Percentiles rank a stretch among this genome's conserved stretches.
phyloP scores from a whole-genome alignment of 495 filamentous ascomycete species.

The Annulohypoxylon moriforme region DNA sequence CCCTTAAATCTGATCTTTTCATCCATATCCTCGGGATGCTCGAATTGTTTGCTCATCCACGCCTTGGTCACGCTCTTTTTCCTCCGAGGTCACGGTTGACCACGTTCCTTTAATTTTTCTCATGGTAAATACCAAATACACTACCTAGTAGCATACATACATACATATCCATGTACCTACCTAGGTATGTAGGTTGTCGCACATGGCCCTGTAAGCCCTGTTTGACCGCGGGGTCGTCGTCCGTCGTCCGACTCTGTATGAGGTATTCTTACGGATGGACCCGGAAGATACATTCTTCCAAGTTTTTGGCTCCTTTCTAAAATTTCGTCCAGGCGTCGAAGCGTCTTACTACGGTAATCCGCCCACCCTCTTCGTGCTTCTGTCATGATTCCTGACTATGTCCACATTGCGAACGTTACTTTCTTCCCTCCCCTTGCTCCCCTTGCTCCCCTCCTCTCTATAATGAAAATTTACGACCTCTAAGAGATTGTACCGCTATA shows the following conservation, averaged over 20 bases:
- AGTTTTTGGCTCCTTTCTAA: constrained; percentile 25
- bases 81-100: not conserved
- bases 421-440: not conserved
- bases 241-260: constrained; percentile 20
- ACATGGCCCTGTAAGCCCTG: constrained; percentile 18
- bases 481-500: not conserved
- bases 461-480: no score
- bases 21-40: constrained; percentile 20
- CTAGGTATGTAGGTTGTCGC: constrained; percentile 18
- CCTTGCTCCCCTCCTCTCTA: no score
- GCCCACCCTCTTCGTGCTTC: constrained; percentile 19
- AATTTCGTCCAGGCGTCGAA: constrained; percentile 23
- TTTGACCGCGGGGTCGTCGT: constrained; percentile 29
- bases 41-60: constrained; percentile 4
- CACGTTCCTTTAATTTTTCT: not conserved
- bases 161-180: no score
- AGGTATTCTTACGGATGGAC: constrained; percentile 25
- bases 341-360: constrained; percentile 21
- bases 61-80: not conserved
- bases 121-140: no score
- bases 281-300: constrained; percentile 33
- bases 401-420: not conserved
- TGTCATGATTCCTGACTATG: constrained; percentile 4
- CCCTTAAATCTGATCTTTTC: constrained; percentile 30
- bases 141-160: no score